Percentiles rank a stretch among this genome's conserved stretches.
These are phyloP conservation scores for Colletotrichum eleusines DNA, from an alignment of 2,329 filamentous ascomycete species.

Conservation along the genomic window DNA sequence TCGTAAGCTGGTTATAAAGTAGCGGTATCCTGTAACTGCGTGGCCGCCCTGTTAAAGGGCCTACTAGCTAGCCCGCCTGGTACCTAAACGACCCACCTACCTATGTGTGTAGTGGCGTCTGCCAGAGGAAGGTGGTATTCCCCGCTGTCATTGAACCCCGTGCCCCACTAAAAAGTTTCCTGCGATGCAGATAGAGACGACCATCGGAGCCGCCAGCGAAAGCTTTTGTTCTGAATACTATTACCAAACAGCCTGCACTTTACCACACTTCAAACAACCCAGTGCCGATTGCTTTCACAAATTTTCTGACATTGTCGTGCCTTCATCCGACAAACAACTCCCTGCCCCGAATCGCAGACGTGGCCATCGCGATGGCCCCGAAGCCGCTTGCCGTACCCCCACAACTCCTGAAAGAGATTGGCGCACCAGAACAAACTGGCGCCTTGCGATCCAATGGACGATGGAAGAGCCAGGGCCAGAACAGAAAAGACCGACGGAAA, in stretches of 20 bases:
- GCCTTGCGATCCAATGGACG: constrained; percentile 29
- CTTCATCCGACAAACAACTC: background rate
- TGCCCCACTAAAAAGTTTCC: constrained; percentile 29
- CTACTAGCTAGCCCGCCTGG: too few relatives aligned
- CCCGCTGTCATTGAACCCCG: background rate
- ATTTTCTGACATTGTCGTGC: background rate
- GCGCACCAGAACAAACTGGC: constrained; percentile 35
- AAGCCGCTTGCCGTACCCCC: constrained; percentile 58
- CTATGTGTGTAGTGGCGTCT: too few relatives aligned
- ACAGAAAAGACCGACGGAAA: constrained; percentile 76
- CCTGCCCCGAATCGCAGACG: background rate
- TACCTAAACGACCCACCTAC: too few relatives aligned
- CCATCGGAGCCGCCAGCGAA: background rate
- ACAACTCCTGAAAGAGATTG: constrained; percentile 59
- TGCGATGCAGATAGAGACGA: background rate
- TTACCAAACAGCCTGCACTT: background rate
- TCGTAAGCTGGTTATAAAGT: too few relatives aligned
- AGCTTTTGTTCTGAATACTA: background rate
- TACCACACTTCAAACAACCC: background rate
- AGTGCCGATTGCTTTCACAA: background rate
- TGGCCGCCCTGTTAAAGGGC: background rate
- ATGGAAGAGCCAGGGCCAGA: constrained; percentile 41
- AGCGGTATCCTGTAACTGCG: background rate
- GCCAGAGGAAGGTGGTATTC: background rate
- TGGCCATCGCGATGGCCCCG: constrained; percentile 46